Evolutionary conservation across 176 grass and related monocot genomes (phyloP).

Genomic region (Lolium multiflorum): DNA sequence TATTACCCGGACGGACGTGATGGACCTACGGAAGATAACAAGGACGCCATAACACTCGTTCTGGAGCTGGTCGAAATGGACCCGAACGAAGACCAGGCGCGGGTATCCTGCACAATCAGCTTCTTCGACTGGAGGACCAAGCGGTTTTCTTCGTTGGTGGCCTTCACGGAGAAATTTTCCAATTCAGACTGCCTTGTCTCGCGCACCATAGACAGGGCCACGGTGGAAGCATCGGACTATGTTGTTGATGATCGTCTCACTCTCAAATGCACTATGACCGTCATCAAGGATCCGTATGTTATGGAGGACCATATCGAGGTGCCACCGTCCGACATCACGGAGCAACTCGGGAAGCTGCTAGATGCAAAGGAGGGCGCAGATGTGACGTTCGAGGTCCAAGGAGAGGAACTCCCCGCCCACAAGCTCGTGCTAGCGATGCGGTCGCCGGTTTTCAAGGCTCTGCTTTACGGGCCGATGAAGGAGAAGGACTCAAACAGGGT

Average conservation of each 20-base stretch:
- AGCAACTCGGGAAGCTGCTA: background rate
- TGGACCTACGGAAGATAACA: background rate
- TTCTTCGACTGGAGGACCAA: background rate
- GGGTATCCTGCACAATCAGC: background rate
- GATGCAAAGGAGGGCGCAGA: background rate
- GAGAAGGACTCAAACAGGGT: background rate
- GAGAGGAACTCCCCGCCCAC: background rate
- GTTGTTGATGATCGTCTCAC: background rate
- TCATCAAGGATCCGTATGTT: conserved; percentile 1
- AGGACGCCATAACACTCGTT: background rate
- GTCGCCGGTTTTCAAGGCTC: background rate
- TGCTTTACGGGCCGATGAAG: background rate
- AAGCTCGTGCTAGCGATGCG: background rate
- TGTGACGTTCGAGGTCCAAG: background rate
- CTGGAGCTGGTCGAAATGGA: background rate
- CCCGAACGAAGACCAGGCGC: background rate
- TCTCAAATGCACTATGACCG: background rate
- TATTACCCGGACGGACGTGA: background rate
- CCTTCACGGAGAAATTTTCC: background rate
- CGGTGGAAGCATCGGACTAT: background rate
- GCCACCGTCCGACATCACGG: background rate
- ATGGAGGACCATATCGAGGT: background rate
- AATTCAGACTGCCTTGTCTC: background rate
- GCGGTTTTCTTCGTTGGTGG: background rate
- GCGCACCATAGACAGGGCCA: background rate